Evolutionary conservation across 352 stramenopile genomes (phyloP), one percentile per base, ranked within the genome.

Genomic region (Plasmopara muralis): DNA sequence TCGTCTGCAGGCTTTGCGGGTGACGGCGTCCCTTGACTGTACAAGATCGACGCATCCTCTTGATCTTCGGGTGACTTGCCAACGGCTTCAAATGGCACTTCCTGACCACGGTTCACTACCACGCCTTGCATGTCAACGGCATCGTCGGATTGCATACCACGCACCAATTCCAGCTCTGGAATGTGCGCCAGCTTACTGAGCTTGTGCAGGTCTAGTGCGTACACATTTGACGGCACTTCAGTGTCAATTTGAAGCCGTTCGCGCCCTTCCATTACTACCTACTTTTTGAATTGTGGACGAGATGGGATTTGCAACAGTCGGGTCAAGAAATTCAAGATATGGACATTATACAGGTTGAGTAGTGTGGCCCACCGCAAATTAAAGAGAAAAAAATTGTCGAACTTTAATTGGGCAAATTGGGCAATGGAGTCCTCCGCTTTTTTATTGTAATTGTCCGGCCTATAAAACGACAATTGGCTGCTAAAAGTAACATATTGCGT

Each of bases 101-200:
- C 76, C 51, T 89, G 74, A 6, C 81, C 77, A 44, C 74, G 68
- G 57, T 85, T 81, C 48, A 91, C 81, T 41, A 91, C 69, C 34
- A 91, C 74, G 50, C 81, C 81, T 48, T 91, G 81, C 75, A 91
- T 89, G 14, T 91, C 77, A 30, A 89, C 77, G 13, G 77, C 76
- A 42, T 87, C 72, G 25, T 86, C 70, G 6, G 65, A 77, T 57
- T 91, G 77, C 77, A 91, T 85, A 30, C 76, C 72, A 7, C 65
- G 62, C 46, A 91, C 76, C 41, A 91, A 66, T 39, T 91, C 81
- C 9, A 48, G 50, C 64, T 85, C 78, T 6, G 77, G 67, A 60
- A 91, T 85, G 30, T 53, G 58, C 31, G 75, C 66, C 60, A 88
- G 61, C 50, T 67, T 44, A 50, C 81, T 91, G 18, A 91, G 70